Evolutionary conservation across 2,329 filamentous ascomycete genomes (phyloP).

Genomic region (Trichoderma simmonsii): DNA sequence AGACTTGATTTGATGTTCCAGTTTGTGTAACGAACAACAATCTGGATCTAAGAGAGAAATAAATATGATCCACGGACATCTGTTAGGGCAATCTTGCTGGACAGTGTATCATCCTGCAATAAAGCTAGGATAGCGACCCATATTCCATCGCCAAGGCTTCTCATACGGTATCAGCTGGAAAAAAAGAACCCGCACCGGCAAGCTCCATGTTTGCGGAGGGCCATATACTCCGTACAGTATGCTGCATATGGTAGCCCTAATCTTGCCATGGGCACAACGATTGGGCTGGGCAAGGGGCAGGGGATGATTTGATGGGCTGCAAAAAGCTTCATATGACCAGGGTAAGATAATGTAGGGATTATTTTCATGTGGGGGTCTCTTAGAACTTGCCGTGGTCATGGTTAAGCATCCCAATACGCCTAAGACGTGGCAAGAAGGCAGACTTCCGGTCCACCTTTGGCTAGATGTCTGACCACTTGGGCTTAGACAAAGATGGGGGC

Average conservation of each 20-base stretch:
- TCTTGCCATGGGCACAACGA: neutral
- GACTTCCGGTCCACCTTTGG: neutral
- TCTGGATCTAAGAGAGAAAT: neutral
- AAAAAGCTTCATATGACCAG: neutral
- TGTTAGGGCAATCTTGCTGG: neutral
- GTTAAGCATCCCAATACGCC: neutral
- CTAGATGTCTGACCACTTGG: neutral
- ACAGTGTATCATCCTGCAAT: neutral
- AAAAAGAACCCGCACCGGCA: neutral
- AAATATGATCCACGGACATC: neutral
- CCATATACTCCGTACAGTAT: neutral
- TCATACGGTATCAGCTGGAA: neutral
- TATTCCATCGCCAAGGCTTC: neutral
- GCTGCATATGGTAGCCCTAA: conserved; percentile 2
- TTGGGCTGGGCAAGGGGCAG: neutral
- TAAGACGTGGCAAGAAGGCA: neutral
- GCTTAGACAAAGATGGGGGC: neutral
- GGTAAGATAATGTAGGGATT: neutral
- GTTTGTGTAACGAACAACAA: neutral
- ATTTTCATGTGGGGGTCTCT: conserved; percentile 1
- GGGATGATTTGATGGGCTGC: neutral
- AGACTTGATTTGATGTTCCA: too few relatives aligned
- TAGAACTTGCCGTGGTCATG: neutral
- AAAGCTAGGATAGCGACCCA: neutral
- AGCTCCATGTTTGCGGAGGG: neutral